Conservation (phyloP, 73 alveolate genomes). For the Paramecium primaurelia region DNA sequence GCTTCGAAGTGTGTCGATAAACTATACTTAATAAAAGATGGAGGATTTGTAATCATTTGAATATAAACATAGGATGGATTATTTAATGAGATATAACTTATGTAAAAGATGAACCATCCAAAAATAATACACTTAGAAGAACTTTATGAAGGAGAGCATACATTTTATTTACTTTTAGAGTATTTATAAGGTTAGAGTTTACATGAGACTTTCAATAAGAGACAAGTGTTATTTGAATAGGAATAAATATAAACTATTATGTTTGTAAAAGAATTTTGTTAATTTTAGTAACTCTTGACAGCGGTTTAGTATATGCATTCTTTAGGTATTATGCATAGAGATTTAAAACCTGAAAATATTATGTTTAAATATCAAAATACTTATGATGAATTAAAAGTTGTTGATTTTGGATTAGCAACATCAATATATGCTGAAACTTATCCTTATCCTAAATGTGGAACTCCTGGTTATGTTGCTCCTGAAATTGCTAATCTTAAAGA, state of each 20-base stretch:
- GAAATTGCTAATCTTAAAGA: constrained; percentile 44
- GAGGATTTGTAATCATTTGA: neutral
- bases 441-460: constrained; percentile 41
- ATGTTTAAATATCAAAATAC: neutral
- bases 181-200: neutral
- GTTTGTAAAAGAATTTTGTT: neutral
- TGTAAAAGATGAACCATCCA: constrained; percentile 21
- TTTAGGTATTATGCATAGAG: constrained; percentile 5
- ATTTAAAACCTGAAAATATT: neutral
- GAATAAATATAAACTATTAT: neutral
- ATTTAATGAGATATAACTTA: neutral
- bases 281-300: neutral
- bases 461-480: constrained; percentile 63
- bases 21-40: neutral
- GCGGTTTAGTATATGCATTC: neutral
- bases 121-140: constrained; percentile 18
- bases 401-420: constrained; percentile 49
- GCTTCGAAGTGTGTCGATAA: constrained; percentile 36
- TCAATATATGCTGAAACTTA: neutral
- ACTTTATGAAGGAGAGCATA: constrained; percentile 1
- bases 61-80: neutral
- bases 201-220: neutral
- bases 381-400: neutral
- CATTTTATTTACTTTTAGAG: neutral
- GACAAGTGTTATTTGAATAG: neutral